Evolutionary conservation across 371 early-diverging fungal genomes (phyloP).

Genomic region (Rhizoclosmatium hyalinum): DNA sequence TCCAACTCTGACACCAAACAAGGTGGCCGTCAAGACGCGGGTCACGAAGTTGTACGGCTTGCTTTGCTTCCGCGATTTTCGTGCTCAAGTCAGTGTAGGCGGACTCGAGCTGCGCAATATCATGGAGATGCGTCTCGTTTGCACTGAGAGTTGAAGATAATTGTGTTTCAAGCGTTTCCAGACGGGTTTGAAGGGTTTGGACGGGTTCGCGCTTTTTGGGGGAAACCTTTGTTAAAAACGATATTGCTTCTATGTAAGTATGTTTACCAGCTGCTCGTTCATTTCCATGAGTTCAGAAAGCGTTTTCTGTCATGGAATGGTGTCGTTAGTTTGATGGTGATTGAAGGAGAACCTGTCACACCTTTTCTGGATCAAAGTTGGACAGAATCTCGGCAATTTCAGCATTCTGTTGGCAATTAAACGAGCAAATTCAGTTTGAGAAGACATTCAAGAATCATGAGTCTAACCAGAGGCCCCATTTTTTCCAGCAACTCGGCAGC

Average conservation of each 20-base stretch:
- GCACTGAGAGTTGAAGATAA: background rate
- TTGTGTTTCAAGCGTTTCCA: background rate
- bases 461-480: constrained; percentile 17
- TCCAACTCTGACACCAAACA: constrained; percentile 45
- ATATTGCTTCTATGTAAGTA: background rate
- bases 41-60: constrained; percentile 33
- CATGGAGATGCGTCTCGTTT: background rate
- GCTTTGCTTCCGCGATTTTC: constrained; percentile 28
- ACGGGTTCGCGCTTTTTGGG: background rate
- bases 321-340: background rate
- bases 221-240: background rate
- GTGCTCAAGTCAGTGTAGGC: background rate
- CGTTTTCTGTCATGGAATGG: constrained; percentile 5
- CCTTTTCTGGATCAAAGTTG: constrained; percentile 26
- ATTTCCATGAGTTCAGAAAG: constrained; percentile 4
- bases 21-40: constrained; percentile 39
- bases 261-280: constrained; percentile 20
- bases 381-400: constrained; percentile 10
- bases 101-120: background rate
- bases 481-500: constrained; percentile 9
- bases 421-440: background rate
- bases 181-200: background rate
- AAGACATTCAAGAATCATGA: background rate
- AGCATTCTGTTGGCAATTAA: background rate
- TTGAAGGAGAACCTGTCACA: background rate